These are phyloP conservation scores for Mariannaea sp. DNA, from an alignment of 2,329 filamentous ascomycete genomes.

Conservation along the genomic window DNA sequence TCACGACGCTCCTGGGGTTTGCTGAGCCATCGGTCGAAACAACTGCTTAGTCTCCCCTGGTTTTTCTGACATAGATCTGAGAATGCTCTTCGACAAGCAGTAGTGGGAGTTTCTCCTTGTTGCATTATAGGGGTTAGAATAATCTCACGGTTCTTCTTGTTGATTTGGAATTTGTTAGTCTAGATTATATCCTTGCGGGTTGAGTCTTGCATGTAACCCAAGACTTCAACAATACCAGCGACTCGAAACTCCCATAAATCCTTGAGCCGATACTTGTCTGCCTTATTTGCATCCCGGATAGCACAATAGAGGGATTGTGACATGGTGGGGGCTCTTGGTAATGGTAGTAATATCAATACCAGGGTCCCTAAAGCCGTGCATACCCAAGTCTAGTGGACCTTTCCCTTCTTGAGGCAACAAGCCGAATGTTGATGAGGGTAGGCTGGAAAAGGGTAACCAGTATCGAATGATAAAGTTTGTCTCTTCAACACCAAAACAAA, in stretches of 20 bases:
- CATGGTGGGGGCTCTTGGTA: conserved; percentile 12
- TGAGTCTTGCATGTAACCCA: conserved; percentile 28
- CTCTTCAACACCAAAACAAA: too few relatives aligned
- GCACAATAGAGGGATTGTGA: conserved; percentile 23
- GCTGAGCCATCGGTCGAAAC: conserved; percentile 36
- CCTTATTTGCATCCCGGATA: conserved; percentile 30
- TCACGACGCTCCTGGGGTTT: conserved; percentile 25
- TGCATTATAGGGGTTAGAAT: conserved; percentile 32
- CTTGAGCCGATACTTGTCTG: conserved; percentile 8
- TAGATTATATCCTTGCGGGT: conserved; percentile 23
- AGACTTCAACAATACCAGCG: conserved; percentile 24
- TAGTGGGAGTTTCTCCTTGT: conserved; percentile 13
- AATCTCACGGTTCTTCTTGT: conserved; percentile 21
- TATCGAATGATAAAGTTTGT: too few relatives aligned
- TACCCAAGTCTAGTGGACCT: too few relatives aligned
- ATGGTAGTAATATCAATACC: neutral
- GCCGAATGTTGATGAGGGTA: too few relatives aligned
- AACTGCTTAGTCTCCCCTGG: conserved; percentile 31
- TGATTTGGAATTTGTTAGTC: conserved; percentile 20
- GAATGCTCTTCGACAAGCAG: conserved; percentile 27
- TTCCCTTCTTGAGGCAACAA: too few relatives aligned
- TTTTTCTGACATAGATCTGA: conserved; percentile 36
- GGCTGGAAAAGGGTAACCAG: too few relatives aligned
- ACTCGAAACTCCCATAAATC: conserved; percentile 27
- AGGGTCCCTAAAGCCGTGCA: conserved; percentile 9